Conservation (phyloP, 2,329 filamentous ascomycete species). For the Penicillium sp. region DNA sequence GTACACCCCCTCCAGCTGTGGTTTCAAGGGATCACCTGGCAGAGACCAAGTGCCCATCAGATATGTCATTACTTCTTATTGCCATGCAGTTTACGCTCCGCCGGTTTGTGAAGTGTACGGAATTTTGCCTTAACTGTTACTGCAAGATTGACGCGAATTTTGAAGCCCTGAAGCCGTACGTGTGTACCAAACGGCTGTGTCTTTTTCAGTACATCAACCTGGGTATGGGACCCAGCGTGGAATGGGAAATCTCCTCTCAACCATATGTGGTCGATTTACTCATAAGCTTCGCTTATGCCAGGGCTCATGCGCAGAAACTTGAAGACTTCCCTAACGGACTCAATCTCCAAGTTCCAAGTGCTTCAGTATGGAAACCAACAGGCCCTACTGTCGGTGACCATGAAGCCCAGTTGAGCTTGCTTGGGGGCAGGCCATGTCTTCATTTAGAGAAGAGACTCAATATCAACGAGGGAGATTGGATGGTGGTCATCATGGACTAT, state of each 20-base stretch:
- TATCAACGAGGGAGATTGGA: conserved; percentile 59
- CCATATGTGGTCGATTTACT: conserved; percentile 85
- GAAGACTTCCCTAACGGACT: conserved; percentile 63
- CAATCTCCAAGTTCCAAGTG: conserved; percentile 56
- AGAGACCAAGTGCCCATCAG: conserved; percentile 30
- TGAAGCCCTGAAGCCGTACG: conserved; percentile 62
- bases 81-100: conserved; percentile 77
- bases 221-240: conserved; percentile 83
- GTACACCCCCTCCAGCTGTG: conserved; percentile 42
- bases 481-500: conserved; percentile 41
- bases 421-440: conserved; percentile 29
- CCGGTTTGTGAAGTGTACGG: conserved; percentile 78
- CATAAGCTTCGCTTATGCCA: conserved; percentile 77
- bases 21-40: conserved; percentile 58
- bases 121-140: conserved; percentile 88
- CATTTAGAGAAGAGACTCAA: conserved; percentile 40
- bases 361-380: background rate
- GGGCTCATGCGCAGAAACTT: conserved; percentile 50
- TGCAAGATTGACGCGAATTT: conserved; percentile 67
- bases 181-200: conserved; percentile 77
- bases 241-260: conserved; percentile 80
- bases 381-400: background rate
- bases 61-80: conserved; percentile 60
- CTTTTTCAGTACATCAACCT: conserved; percentile 86
- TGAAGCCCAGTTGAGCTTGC: background rate